Evolutionary conservation across 805 yeast species (phyloP), one percentile per base, ranked within the genome.

Genomic region (Yamadazyma sp.): DNA sequence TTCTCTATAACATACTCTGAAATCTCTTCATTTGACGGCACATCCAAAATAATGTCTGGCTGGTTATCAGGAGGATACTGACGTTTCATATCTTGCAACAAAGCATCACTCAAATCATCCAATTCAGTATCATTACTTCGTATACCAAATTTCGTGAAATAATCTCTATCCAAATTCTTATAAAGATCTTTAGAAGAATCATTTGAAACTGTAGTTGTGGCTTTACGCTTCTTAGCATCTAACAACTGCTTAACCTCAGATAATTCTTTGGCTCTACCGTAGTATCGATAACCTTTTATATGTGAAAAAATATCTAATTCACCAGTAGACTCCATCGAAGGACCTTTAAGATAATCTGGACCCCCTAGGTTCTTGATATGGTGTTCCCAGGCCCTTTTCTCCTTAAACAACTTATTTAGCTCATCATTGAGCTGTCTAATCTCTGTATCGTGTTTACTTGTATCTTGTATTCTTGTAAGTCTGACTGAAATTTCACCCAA

Each of bases 251-350:
- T 53, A 4, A 83, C 89, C 42, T 85, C 96, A 0, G 87, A 83
- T 7, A 88, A 59, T 28, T 86, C 91, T 34, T 76, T 69, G 0
- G 96, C 95, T 31, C 95, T 60, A 0, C 97, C 97, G 58, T 78
- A 89, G 56, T 84, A 89, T 36, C 82, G 62, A 44, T 77, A 78
- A 0, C 87, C 87, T 25, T 71, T 64, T 1, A 74, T 53, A 15
- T 38, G 21, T 8, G 31, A 25, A 17, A 30, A 35, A 14, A 30
- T 35, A 35, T 30, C 39, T 4, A 30, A 19, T 16, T 35, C 34
- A 14, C 55, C 54, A 26, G 39, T 25, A 24, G 33, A 24, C 20
- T 47, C 46, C 29, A 56, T 35, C 26, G 52, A 49, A 16, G 51
- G 47, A 13, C 56, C 57, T 29, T 43, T 55, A 13, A 75, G 50